Evolutionary conservation across 2,329 filamentous ascomycete genomes (phyloP), one percentile per base, ranked within the genome.

Genomic region (Pyrenochaeta sp.): DNA sequence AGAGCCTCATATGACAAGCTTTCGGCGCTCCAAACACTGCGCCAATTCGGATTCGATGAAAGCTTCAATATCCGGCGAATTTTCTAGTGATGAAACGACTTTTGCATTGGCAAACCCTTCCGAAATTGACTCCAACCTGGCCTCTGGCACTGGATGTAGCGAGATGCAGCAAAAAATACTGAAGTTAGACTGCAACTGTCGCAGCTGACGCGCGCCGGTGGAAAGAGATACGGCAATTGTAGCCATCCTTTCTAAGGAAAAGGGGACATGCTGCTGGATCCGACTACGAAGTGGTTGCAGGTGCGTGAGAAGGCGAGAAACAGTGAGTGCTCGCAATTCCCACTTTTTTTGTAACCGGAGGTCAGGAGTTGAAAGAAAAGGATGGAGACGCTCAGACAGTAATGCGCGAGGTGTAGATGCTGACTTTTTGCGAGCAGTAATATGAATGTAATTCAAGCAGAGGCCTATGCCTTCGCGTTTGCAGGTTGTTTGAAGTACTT

Each of bases 401-500:
- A 10, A 13, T 44, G 36, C 5, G 15, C 15, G 25, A 44, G 24
- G 19, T 5, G 9, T 15, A 44, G 25, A 44, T 2, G 42, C 5
- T 27, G 42, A 44, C 2, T 6, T 24, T 12, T 2, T 25, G 10
- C 9, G 6, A 22, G 13, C 22, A 28, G n/a, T 28, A 27, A 28
- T 3, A 19, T 44, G 25, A 44, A n/a, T 27, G 2, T 13, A 44
- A 25, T 39, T 39, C 7, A n/a, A n/a, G 8, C 13, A 15, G 4
- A 44, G 25, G 25, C 25, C 25, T 67, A 71, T 30, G 68, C 68
- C 59, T 71, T 71, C 36, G 60, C 59, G 15, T 67, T 69, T 0
- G 65, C 64, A 34, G 67, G 61, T 45, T 71, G 67, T 55, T 76
- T 76, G 78, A 85, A 90, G 78, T 96, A 97, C 79, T 91, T 93